Evolutionary conservation across 768 basidiomycete species (phyloP), one percentile per base, ranked within the genome.

Genomic region (Aureoboletus auriporus): DNA sequence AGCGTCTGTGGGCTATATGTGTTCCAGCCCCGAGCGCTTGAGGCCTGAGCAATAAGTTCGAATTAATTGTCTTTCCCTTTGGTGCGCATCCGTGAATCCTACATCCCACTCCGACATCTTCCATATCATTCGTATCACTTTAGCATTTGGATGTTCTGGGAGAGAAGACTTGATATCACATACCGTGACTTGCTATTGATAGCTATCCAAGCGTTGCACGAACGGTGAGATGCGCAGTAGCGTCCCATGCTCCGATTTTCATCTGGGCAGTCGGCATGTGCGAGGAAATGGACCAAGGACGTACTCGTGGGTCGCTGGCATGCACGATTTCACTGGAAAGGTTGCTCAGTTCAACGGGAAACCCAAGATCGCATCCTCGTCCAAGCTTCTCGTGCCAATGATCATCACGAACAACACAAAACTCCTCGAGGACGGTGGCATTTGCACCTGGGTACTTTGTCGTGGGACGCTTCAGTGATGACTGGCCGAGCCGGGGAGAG

Each of bases 81-180:
- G 20, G 20, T 23, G 20, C 20, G 20, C 20, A 23, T 23, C 20
- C 20, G 20, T 23, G 20, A 4, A 23, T 23, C 20, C 20, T 4
- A 23, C 20, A 23, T 23, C 20, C 20, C 4, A 23, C 20, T 2
- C 20, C 20, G 4, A 23, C 20, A 23, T 23, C 20, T 23, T 23
- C 20, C 20, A 23, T 23, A 4, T 23, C 20, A 23, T 23, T 23
- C 20, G 20, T 23, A 23, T 23, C 20, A 23, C 20, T 23, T 87
- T 92, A 12, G 95, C 95, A 8, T 95, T 95, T 1, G 95, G 95
- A 67, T 98, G 95, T 59, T 84, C 98, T 3, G 84, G 71, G 7
- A 96, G 69, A 68, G 95, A 98, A 0, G 89, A 80, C 3, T 92
- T 93, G 43, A 99, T 89, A 62, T 97, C 96, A 70, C 98, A 99